Evolutionary conservation across 2,329 filamentous ascomycete genomes (phyloP).

Genomic region (Coniochaeta sp.): DNA sequence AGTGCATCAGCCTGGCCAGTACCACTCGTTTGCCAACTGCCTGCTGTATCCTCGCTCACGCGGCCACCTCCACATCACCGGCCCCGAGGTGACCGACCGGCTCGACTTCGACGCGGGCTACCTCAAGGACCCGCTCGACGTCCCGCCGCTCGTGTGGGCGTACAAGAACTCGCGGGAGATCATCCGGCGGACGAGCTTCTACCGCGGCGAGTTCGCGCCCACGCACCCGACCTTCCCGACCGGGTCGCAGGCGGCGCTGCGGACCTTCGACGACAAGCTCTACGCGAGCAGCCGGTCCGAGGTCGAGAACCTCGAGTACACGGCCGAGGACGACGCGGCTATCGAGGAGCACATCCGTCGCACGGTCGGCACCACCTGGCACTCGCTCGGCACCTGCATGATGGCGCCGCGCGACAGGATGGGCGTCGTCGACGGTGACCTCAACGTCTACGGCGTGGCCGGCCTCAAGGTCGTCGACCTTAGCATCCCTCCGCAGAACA

Average conservation of each 20-base stretch:
- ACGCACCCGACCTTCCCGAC: slow-evolving; percentile 16
- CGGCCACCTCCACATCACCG: slow-evolving; percentile 48
- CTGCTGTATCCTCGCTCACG: slow-evolving; percentile 33
- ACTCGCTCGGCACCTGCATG: slow-evolving; percentile 36
- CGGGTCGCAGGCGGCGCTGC: slow-evolving; percentile 7
- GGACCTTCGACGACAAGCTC: neutral
- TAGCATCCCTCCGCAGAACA: slow-evolving; percentile 28
- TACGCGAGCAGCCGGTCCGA: slow-evolving; percentile 17
- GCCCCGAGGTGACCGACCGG: slow-evolving; percentile 23
- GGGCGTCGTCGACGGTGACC: slow-evolving; percentile 33
- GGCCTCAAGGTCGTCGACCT: slow-evolving; percentile 31
- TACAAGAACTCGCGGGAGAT: slow-evolving; percentile 40
- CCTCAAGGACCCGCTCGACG: slow-evolving; percentile 39
- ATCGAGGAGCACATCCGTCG: slow-evolving; percentile 35
- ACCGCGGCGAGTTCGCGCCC: slow-evolving; percentile 19
- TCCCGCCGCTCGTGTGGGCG: slow-evolving; percentile 42
- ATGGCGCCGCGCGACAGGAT: slow-evolving; percentile 32
- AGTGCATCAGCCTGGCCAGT: slow-evolving; percentile 30
- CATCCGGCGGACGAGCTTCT: slow-evolving; percentile 34
- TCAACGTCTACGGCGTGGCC: slow-evolving; percentile 35
- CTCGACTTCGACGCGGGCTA: slow-evolving; percentile 46
- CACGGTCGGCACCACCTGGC: slow-evolving; percentile 32
- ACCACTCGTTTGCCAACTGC: slow-evolving; percentile 40
- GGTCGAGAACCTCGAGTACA: slow-evolving; percentile 26
- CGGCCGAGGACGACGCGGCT: slow-evolving; percentile 36